A percentile compares a stretch with the other conserved stretches of the same genome.
Conservation (phyloP, 805 yeast genomes). For the Lipomyces oligophaga region DNA sequence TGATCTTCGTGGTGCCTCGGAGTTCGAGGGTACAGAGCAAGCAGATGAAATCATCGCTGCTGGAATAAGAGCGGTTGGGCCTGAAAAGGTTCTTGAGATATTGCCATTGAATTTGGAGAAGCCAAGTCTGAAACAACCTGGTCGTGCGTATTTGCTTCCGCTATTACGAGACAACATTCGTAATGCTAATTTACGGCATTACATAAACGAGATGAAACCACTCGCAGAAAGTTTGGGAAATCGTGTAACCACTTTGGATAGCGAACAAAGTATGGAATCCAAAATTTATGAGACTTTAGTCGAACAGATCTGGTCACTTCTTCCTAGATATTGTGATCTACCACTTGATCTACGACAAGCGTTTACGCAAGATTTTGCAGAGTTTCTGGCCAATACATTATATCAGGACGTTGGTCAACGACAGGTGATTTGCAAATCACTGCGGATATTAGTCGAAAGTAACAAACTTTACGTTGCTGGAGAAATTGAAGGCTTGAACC, state of each 20-base stretch:
- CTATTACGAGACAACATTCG: slow-evolving; percentile 80
- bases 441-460: slow-evolving; percentile 73
- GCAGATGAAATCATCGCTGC: slow-evolving; percentile 78
- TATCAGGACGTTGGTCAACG: slow-evolving; percentile 74
- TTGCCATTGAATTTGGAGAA: slow-evolving; percentile 76
- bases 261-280: slow-evolving; percentile 57
- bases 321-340: slow-evolving; percentile 84
- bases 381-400: slow-evolving; percentile 64
- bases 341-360: slow-evolving; percentile 66
- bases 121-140: slow-evolving; percentile 52
- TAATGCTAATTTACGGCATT: slow-evolving; percentile 64
- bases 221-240: slow-evolving; percentile 39
- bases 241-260: slow-evolving; percentile 30
- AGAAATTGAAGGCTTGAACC: slow-evolving; percentile 53
- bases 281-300: slow-evolving; percentile 81
- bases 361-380: slow-evolving; percentile 75
- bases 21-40: slow-evolving; percentile 64
- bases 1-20: slow-evolving; percentile 78
- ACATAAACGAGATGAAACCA: slow-evolving; percentile 63
- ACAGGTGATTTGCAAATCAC: slow-evolving; percentile 75
- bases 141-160: slow-evolving; percentile 95
- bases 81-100: slow-evolving; percentile 67
- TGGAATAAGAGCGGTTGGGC: slow-evolving; percentile 78
- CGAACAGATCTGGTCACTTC: slow-evolving; percentile 87
- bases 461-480: slow-evolving; percentile 59